Evolutionary conservation across 306 rosid genomes (phyloP), one percentile per base, ranked within the genome.

Genomic region (Castanospermum australe): DNA sequence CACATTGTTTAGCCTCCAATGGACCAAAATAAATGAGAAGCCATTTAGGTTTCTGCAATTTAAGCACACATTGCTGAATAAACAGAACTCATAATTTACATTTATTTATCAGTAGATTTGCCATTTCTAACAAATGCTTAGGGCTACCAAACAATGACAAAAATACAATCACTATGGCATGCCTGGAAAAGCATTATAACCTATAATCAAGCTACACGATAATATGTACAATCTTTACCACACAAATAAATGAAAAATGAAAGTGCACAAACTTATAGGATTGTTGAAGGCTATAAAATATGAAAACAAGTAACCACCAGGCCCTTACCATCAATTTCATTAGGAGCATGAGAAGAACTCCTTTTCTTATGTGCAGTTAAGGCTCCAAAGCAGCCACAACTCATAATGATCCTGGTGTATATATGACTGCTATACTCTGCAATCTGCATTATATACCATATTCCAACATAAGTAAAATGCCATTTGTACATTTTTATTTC

Each of bases 381-480:
- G 83, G 87, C 78, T 48, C 97, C 90, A 83, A 96, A 96, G 90
- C 99, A 96, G 86, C 85, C 82, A 74, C 99, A 96, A 80, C 86
- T 79, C 99, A 96, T 96, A 72, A 68, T 86, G 82, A 41, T 67
- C 57, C 73, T 32, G 12, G 69, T 62, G 79, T 45, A 73, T 18
- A 81, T 45, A 73, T 18, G 56, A 66, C 67, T 17, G 55, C 79
- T 56, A 60, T 15, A 52, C 33, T 61, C 78, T 72, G 65, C 74
- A 24, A 59, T 32, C 88, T 85, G 75, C 82, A 87, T 42, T 61
- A 76, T 15, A 65, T 30, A 70, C 71, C 79, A 75, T 10, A 38
- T 66, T 55, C 21, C 75, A 75, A 69, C 41, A n/a, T 78, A 67
- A 78, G 59, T 68, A 50, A 76, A 55, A 76, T 61, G 60, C 52